These are phyloP conservation scores for Penicillium roqueforti DNA, from an alignment of 495 filamentous ascomycete genomes.

Conservation along the genomic window DNA sequence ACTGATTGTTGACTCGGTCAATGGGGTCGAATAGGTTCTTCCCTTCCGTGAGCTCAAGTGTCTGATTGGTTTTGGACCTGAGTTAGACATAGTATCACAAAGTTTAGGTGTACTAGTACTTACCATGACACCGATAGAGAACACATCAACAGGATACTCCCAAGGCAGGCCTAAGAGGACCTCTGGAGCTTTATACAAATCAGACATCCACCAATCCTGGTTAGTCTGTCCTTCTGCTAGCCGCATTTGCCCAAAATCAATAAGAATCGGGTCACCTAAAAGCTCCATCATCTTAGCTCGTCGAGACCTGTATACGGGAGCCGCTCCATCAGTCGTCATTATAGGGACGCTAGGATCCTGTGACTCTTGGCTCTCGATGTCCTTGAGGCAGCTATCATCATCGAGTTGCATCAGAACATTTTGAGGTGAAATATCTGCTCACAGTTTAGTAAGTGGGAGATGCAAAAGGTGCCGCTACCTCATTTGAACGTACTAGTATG, in stretches of 20 bases:
- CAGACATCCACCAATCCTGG: constrained; percentile 20
- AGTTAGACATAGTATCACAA: no score
- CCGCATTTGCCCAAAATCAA: constrained; percentile 22
- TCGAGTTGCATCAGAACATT: constrained; percentile 12
- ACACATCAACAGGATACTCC: constrained; percentile 20
- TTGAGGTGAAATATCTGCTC: constrained; percentile 15
- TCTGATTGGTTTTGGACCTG: no score
- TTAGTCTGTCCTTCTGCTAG: constrained; percentile 5
- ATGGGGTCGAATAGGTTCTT: constrained; percentile 27
- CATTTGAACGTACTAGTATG: constrained; percentile 10
- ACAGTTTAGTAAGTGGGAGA: not conserved
- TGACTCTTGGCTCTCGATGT: constrained; percentile 15
- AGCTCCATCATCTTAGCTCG: constrained; percentile 6
- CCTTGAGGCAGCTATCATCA: constrained; percentile 7
- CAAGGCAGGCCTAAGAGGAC: constrained; percentile 19
- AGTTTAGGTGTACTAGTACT: not conserved
- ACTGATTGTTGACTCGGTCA: constrained; percentile 20
- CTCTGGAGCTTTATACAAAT: constrained; percentile 26
- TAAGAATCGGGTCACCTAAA: constrained; percentile 17
- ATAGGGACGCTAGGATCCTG: constrained; percentile 13
- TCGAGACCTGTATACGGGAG: constrained; percentile 13
- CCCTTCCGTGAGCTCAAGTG: constrained; percentile 25
- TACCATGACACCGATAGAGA: constrained; percentile 21
- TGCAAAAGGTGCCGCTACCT: not conserved
- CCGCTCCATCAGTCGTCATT: not conserved